Evolutionary conservation across 371 early-diverging fungal genomes (phyloP).

Genomic region (Mucor plumbeus): DNA sequence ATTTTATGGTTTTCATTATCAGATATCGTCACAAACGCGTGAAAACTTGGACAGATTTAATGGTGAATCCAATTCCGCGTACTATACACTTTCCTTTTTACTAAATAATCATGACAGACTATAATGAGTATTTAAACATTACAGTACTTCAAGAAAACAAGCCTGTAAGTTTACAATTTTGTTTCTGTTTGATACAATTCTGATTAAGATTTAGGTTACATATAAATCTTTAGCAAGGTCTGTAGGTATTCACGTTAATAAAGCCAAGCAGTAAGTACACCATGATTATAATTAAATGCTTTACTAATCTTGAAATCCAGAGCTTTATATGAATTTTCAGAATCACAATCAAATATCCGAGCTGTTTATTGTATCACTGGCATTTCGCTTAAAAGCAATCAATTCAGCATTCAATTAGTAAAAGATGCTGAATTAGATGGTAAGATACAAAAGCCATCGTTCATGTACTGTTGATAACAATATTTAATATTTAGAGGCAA

Average conservation of each 20-base stretch:
- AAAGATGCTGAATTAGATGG: constrained; percentile 26
- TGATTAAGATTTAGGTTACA: constrained; percentile 17
- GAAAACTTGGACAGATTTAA: neutral
- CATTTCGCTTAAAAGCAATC: neutral
- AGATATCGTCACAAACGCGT: neutral
- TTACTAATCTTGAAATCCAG: constrained; percentile 3
- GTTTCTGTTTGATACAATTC: neutral
- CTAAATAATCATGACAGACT: constrained; percentile 13
- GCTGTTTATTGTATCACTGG: constrained; percentile 26
- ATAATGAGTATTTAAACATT: constrained; percentile 21
- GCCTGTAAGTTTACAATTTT: constrained; percentile 16
- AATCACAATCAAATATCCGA: constrained; percentile 3
- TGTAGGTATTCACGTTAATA: constrained; percentile 20
- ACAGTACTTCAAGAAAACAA: constrained; percentile 26
- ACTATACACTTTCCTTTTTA: neutral
- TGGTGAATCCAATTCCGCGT: constrained; percentile 5
- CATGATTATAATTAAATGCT: neutral
- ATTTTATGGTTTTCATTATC: too few relatives aligned
- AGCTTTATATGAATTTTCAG: constrained; percentile 22
- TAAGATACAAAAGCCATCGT: neutral
- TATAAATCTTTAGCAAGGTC: constrained; percentile 29
- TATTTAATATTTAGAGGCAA: neutral
- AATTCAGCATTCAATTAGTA: constrained; percentile 20
- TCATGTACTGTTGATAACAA: neutral
- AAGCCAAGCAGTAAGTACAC: constrained; percentile 28